phyloP scores from a whole-genome alignment of 225 moss, liverwort and hornwort species.

The Physcomitrellopsis africana region DNA sequence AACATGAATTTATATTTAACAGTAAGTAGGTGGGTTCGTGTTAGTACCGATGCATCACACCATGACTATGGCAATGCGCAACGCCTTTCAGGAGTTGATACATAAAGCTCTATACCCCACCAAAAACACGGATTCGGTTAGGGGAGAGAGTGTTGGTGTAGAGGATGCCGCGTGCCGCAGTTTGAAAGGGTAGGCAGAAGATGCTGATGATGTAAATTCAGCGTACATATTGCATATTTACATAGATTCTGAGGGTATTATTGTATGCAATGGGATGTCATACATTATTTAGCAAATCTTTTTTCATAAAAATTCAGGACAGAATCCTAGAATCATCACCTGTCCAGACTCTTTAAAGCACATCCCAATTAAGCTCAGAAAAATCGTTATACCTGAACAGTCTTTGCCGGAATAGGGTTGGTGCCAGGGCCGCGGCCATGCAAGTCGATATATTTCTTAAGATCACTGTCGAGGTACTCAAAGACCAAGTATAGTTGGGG shows the following conservation, averaged over 20 bases:
- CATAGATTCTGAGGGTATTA: too few species aligned
- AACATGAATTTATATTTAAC: not conserved
- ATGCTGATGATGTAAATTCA: too few species aligned
- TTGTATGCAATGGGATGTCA: not conserved
- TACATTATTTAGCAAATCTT: too few species aligned
- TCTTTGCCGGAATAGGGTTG: slow-evolving; percentile 57
- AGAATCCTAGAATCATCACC: too few species aligned
- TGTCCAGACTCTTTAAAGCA: too few species aligned
- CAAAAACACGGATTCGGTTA: slow-evolving; percentile 11
- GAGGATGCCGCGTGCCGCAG: not conserved
- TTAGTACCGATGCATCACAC: slow-evolving; percentile 62
- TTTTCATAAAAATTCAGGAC: too few species aligned
- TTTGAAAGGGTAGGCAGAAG: not conserved
- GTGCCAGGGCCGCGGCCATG: slow-evolving; percentile 45
- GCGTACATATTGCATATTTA: too few species aligned
- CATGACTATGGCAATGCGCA: slow-evolving; percentile 68
- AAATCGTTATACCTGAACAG: slow-evolving; percentile 43
- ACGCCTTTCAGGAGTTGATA: slow-evolving; percentile 63
- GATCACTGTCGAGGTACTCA: slow-evolving; percentile 63
- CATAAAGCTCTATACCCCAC: slow-evolving; percentile 56
- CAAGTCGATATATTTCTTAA: slow-evolving; percentile 59
- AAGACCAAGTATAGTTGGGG: slow-evolving; percentile 61
- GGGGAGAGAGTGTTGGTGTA: not conserved
- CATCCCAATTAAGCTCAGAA: not conserved
- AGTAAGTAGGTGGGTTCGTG: slow-evolving; percentile 1